Evolutionary conservation across 2,329 filamentous ascomycete species (phyloP), one percentile per base, ranked within the genome.

Genomic region (Claviceps purpurea): DNA sequence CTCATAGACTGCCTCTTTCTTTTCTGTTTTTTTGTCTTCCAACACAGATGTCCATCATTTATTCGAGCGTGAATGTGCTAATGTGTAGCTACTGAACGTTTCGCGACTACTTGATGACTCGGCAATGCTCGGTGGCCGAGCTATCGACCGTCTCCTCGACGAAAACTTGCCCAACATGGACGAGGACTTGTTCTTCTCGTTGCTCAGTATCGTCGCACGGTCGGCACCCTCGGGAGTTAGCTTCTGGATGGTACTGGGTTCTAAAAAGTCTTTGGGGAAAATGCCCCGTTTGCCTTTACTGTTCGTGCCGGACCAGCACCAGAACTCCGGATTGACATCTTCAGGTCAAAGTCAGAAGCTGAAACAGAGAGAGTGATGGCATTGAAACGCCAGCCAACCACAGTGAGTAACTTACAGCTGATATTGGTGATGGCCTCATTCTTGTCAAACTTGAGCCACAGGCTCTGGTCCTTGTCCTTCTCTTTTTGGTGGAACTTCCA

Each of bases 401-500:
- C 22, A 20, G 20, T 10, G 20, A 24, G 4, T 10, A n/a, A 71
- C 74, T 69, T 60, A 75, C 75, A 78, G 50, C 67, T 68, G 24
- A 79, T 87, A 65, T 83, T 87, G 56, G 74, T 80, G 16, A 85
- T 83, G 3, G 74, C 71, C 56, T 87, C 83, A 20, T 79, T 79
- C 61, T 82, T 84, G 34, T 83, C 81, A 60, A 87, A 78, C 56
- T 68, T 72, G n/a, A 81, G 65, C 77, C 77, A 81, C 11, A 71
- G 62, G 30, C 69, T 69, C 22, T 65, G 67, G 16, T 71, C 68
- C 50, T 70, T 69, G 10, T 71, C 68, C 49, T 70, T 69, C 22
- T 68, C 64, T 56, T 71, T 74, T 39, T 71, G 69, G 48, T 68
- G 66, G 64, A 77, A 80, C 61, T 71, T 77, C 77, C 77, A 81